phyloP scores from a whole-genome alignment of 2,329 filamentous ascomycete genomes.

The Pyrenochaeta sp. region DNA sequence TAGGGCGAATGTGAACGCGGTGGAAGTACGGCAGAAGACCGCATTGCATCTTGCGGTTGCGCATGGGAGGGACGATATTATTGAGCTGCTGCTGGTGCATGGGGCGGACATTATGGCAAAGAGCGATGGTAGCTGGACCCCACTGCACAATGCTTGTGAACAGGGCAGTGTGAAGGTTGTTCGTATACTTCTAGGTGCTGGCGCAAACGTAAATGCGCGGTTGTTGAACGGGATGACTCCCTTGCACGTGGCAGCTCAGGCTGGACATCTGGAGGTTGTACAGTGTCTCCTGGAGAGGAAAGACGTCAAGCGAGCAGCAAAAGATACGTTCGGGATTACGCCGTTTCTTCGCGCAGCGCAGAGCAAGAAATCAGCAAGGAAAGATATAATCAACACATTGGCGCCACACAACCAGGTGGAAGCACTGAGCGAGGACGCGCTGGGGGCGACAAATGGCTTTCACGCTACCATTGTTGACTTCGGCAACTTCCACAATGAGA shows the following conservation, averaged over 20 bases:
- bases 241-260: conserved; percentile 48
- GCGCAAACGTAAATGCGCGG: conserved; percentile 45
- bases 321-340: conserved; percentile 56
- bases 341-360: conserved; percentile 54
- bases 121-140: conserved; percentile 47
- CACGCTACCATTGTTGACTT: conserved; percentile 52
- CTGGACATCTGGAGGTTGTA: conserved; percentile 48
- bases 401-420: conserved; percentile 54
- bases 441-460: conserved; percentile 48
- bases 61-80: conserved; percentile 48
- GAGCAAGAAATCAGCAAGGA: conserved; percentile 41
- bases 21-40: conserved; percentile 47
- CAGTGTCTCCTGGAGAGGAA: conserved; percentile 46
- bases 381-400: conserved; percentile 53
- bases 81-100: conserved; percentile 41
- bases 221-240: conserved; percentile 48
- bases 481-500: conserved; percentile 47
- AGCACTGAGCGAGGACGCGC: conserved; percentile 42
- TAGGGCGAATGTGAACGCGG: conserved; percentile 44
- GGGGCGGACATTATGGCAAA: conserved; percentile 44
- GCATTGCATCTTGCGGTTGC: conserved; percentile 46
- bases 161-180: conserved; percentile 45
- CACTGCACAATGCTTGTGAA: conserved; percentile 47
- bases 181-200: conserved; percentile 36
- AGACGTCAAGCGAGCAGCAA: conserved; percentile 48